phyloP scores from a whole-genome alignment of 2,329 filamentous ascomycete genomes.

The Arthrobotrys megalospora region DNA sequence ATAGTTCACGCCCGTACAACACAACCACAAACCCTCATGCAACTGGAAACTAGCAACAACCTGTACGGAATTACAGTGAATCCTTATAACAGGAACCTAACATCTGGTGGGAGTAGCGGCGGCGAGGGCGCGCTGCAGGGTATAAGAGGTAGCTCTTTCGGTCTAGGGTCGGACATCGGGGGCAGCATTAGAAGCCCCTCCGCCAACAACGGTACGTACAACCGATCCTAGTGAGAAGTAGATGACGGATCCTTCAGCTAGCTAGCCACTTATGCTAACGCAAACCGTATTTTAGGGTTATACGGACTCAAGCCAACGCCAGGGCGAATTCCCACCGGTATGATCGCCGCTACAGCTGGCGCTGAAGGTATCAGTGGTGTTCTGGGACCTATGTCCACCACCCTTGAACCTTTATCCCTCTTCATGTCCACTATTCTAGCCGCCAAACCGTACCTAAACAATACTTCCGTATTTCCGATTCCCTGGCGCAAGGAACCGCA shows the following conservation, averaged over 20 bases:
- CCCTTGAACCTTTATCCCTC: constrained; percentile 57
- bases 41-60: constrained; percentile 71
- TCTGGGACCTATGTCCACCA: constrained; percentile 73
- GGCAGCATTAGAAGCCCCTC: constrained; percentile 71
- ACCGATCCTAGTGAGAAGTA: neutral
- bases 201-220: constrained; percentile 68
- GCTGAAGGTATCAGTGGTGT: constrained; percentile 70
- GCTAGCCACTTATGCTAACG: too few species aligned
- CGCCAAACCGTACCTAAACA: constrained; percentile 43
- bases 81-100: constrained; percentile 71
- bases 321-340: constrained; percentile 68
- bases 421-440: constrained; percentile 48
- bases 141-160: constrained; percentile 71
- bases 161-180: constrained; percentile 73
- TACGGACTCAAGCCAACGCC: constrained; percentile 69
- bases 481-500: constrained; percentile 42
- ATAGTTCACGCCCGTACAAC: constrained; percentile 73
- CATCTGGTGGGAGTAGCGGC: constrained; percentile 72
- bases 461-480: constrained; percentile 32
- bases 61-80: constrained; percentile 72
- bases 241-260: neutral
- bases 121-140: constrained; percentile 74
- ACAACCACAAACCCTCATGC: constrained; percentile 71
- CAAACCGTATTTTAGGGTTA: constrained; percentile 59
- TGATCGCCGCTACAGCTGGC: constrained; percentile 66